Conservation (phyloP, 2,329 filamentous ascomycete species). For the Trichoderma lentiforme region DNA sequence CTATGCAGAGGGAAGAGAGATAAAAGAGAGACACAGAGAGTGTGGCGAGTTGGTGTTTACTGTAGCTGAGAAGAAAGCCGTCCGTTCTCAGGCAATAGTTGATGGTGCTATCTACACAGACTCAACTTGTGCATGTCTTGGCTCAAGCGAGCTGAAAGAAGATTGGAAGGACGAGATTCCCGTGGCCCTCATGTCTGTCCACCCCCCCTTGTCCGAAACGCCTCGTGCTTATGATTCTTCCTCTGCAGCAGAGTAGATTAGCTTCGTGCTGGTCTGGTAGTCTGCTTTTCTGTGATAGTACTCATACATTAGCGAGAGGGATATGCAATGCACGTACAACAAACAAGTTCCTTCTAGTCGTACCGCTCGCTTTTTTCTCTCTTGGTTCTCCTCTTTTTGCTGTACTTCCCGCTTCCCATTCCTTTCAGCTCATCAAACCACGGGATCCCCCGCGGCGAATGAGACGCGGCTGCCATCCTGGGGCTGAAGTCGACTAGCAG, state of each 20-base stretch:
- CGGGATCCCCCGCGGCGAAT: constrained; percentile 12
- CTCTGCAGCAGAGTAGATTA: background rate
- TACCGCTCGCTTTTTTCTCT: background rate
- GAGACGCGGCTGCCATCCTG: background rate
- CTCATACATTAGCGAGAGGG: background rate
- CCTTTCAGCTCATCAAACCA: constrained; percentile 16
- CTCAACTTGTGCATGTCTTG: background rate
- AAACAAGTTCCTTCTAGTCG: background rate
- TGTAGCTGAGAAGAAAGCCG: background rate
- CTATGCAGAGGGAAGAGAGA: background rate
- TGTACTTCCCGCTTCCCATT: background rate
- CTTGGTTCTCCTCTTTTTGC: background rate
- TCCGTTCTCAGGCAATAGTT: background rate
- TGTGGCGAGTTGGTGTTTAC: background rate
- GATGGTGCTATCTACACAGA: background rate
- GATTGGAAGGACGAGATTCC: background rate
- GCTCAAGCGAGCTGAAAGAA: background rate
- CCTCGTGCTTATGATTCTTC: background rate
- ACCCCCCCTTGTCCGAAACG: background rate
- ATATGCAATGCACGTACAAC: constrained; percentile 4
- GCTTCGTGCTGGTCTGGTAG: background rate
- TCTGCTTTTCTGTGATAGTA: no score
- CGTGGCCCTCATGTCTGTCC: background rate
- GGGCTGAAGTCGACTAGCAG: background rate
- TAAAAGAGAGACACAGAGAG: background rate